Conservation (phyloP, 1,284 basidiomycete species). For the Marasmius sp. region DNA sequence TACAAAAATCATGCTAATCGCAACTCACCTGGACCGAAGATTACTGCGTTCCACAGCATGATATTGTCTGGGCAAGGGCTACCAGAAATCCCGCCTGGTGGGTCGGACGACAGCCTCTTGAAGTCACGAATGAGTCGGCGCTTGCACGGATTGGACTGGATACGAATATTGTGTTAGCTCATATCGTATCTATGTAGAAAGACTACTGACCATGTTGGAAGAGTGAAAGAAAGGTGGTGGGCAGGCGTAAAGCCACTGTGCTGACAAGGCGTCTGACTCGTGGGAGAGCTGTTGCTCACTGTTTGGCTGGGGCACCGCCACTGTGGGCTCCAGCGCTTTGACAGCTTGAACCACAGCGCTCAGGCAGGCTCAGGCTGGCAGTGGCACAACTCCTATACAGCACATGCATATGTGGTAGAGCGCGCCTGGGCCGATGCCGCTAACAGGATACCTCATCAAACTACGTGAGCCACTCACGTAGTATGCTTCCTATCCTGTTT, state of each 20-base stretch:
- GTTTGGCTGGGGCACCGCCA: no score
- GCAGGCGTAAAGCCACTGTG: no score
- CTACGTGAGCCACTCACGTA: no score
- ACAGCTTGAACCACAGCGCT: neutral
- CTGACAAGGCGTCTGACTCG: neutral
- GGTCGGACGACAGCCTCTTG: conserved; percentile 91
- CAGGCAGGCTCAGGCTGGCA: neutral
- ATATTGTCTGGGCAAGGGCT: conserved; percentile 98
- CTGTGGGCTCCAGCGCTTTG: neutral
- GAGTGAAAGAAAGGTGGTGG: neutral
- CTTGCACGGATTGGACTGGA: conserved; percentile 84
- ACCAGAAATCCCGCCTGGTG: conserved; percentile 94
- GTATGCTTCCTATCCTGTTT: no score
- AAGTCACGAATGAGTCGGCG: conserved; percentile 94
- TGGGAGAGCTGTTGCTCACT: no score
- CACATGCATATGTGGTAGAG: no score
- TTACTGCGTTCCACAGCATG: conserved; percentile 99
- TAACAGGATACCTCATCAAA: no score
- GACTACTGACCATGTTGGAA: neutral
- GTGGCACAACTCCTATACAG: no score
- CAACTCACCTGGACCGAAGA: conserved; percentile 90
- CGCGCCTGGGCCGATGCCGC: no score
- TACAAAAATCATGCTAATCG: neutral
- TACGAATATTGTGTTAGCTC: neutral
- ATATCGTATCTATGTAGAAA: neutral